Evolutionary conservation across 305 asterid species (phyloP).

Genomic region (Stenogyne calaminthoides): DNA sequence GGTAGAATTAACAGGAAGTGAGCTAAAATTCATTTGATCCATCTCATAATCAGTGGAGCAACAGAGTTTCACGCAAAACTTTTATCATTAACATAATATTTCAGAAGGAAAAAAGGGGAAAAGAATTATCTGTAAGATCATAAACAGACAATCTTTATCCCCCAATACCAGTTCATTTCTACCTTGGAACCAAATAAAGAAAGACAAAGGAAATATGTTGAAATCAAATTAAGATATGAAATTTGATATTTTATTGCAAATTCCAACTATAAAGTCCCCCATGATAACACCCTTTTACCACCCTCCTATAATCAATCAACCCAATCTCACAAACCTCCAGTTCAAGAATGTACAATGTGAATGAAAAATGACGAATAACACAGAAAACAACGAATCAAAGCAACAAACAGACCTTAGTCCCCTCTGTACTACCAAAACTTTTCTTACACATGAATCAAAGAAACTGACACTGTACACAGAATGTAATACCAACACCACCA

Average conservation of each 20-base stretch:
- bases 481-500: constrained; percentile 39
- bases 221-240: constrained; percentile 12
- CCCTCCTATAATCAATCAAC: constrained; percentile 45
- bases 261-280: constrained; percentile 39
- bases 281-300: constrained; percentile 40
- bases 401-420: constrained; percentile 42
- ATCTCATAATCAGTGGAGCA: too few relatives aligned
- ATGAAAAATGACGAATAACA: constrained; percentile 37
- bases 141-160: too few relatives aligned
- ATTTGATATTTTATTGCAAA: constrained; percentile 45
- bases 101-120: too few relatives aligned
- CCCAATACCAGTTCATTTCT: background rate
- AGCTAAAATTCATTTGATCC: too few relatives aligned
- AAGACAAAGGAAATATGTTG: background rate
- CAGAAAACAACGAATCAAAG: constrained; percentile 40
- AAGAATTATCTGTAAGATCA: too few relatives aligned
- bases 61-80: too few relatives aligned
- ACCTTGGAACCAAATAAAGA: background rate
- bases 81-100: too few relatives aligned
- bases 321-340: constrained; percentile 47
- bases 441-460: constrained; percentile 81
- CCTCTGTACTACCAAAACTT: constrained; percentile 90
- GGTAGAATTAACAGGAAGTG: too few relatives aligned
- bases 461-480: constrained; percentile 73
- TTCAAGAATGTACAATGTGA: constrained; percentile 73